Percentiles rank a stretch among this genome's conserved stretches.
Evolutionary conservation across 1,139 yeast genomes (phyloP).

Genomic region (Yamadazyma mexicana): DNA sequence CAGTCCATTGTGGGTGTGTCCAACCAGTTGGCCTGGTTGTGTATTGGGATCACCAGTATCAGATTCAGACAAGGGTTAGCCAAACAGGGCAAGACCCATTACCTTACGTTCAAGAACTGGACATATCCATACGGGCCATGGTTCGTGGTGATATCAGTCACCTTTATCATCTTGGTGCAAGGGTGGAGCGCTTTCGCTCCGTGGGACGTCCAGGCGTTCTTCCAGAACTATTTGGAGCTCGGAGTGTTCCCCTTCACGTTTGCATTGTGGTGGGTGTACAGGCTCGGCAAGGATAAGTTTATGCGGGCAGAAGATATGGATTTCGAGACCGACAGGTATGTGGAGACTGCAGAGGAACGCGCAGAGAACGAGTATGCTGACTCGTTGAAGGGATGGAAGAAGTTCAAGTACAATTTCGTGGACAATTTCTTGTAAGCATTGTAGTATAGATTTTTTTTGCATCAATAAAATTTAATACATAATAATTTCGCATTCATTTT

Average conservation of each 20-base stretch:
- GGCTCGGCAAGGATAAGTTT: constrained; percentile 46
- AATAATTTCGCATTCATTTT: background rate
- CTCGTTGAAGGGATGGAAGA: constrained; percentile 47
- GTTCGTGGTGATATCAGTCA: constrained; percentile 35
- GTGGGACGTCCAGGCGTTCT: constrained; percentile 31
- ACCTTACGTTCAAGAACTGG: constrained; percentile 39
- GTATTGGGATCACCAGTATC: constrained; percentile 39
- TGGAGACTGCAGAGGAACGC: constrained; percentile 50
- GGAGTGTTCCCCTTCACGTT: constrained; percentile 39
- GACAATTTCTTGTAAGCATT: constrained; percentile 27
- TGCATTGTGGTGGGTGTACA: constrained; percentile 45
- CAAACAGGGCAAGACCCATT: constrained; percentile 36
- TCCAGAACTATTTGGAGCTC: constrained; percentile 39
- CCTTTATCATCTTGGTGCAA: constrained; percentile 39
- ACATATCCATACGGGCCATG: constrained; percentile 45
- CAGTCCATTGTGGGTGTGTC: constrained; percentile 46
- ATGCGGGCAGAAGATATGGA: constrained; percentile 57
- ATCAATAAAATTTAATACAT: too few relatives aligned
- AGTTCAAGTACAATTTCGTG: constrained; percentile 32
- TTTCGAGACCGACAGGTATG: constrained; percentile 58
- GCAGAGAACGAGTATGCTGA: constrained; percentile 38
- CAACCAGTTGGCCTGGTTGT: constrained; percentile 45
- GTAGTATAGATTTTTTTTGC: background rate
- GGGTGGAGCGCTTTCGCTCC: constrained; percentile 60
- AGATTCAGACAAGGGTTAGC: constrained; percentile 41